Conservation (phyloP, 2,329 filamentous ascomycete species). For the Aureobasidium sp. region DNA sequence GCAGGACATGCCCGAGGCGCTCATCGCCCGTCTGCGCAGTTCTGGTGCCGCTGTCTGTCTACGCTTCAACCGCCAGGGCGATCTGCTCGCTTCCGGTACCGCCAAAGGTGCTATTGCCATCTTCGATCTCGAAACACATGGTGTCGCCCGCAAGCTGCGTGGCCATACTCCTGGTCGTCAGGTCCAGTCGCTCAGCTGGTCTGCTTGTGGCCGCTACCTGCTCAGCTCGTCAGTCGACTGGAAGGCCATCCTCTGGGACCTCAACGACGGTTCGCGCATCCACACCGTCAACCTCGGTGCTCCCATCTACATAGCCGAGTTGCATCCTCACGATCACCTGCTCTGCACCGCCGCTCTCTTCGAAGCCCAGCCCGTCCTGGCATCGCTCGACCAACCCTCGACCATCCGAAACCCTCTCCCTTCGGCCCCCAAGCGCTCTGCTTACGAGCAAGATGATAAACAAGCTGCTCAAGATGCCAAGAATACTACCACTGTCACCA, state of each 20-base stretch:
- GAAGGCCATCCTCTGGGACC: slow-evolving; percentile 94
- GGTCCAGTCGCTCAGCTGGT: slow-evolving; percentile 94
- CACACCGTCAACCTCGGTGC: slow-evolving; percentile 87
- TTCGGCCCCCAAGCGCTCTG: slow-evolving; percentile 70
- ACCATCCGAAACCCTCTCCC: slow-evolving; percentile 72
- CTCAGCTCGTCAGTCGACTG: slow-evolving; percentile 92
- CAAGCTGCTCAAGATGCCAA: slow-evolving; percentile 87
- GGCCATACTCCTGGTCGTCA: slow-evolving; percentile 74
- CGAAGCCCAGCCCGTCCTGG: slow-evolving; percentile 84
- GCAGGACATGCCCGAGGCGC: slow-evolving; percentile 82
- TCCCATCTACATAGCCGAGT: slow-evolving; percentile 89
- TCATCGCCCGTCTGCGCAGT: slow-evolving; percentile 77
- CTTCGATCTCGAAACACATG: slow-evolving; percentile 96
- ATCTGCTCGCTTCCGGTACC: slow-evolving; percentile 88
- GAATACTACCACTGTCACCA: slow-evolving; percentile 85
- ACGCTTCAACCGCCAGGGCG: slow-evolving; percentile 89
- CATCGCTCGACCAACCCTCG: slow-evolving; percentile 48
- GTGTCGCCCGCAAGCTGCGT: slow-evolving; percentile 85
- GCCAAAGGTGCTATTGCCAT: slow-evolving; percentile 88
- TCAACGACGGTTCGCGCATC: slow-evolving; percentile 63
- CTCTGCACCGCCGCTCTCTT: slow-evolving; percentile 88
- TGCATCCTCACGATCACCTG: slow-evolving; percentile 82
- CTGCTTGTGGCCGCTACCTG: slow-evolving; percentile 80
- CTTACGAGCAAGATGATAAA: slow-evolving; percentile 72
- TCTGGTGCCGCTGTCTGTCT: slow-evolving; percentile 57